These are phyloP conservation scores for Lachnellula occidentalis DNA, from an alignment of 2,329 filamentous ascomycete genomes.

Conservation along the genomic window DNA sequence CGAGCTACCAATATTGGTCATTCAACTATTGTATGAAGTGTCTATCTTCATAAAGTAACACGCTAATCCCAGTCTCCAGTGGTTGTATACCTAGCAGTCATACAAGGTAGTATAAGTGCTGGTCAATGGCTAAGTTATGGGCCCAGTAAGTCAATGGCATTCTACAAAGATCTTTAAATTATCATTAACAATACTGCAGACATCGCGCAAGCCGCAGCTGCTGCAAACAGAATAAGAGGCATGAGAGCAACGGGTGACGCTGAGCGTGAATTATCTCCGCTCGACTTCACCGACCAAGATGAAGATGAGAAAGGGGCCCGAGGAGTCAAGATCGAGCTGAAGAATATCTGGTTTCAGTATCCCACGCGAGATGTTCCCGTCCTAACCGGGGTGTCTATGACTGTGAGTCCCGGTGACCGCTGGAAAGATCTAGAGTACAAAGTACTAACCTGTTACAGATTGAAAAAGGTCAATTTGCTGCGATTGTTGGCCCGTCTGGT, in stretches of 20 bases:
- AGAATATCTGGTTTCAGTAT: slow-evolving; percentile 52
- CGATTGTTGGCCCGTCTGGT: slow-evolving; percentile 64
- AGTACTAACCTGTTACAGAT: slow-evolving; percentile 12
- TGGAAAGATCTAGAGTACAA: slow-evolving; percentile 49
- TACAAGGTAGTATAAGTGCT: slow-evolving; percentile 45
- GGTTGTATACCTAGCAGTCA: slow-evolving; percentile 46
- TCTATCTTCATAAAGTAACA: slow-evolving; percentile 50
- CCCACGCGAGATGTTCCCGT: slow-evolving; percentile 49
- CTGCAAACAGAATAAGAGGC: slow-evolving; percentile 55
- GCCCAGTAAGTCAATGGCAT: slow-evolving; percentile 27
- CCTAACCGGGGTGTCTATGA: slow-evolving; percentile 48
- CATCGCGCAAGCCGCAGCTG: slow-evolving; percentile 50
- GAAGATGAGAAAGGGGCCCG: slow-evolving; percentile 19
- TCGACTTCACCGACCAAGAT: slow-evolving; percentile 20
- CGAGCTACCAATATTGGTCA: slow-evolving; percentile 33
- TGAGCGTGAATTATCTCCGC: not conserved
- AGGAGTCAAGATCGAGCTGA: slow-evolving; percentile 30
- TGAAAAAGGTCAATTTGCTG: slow-evolving; percentile 63
- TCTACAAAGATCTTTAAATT: too few species aligned
- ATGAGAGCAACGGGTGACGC: slow-evolving; percentile 14
- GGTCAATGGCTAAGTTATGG: slow-evolving; percentile 48
- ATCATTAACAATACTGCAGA: slow-evolving; percentile 26
- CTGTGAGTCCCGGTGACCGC: slow-evolving; percentile 4
- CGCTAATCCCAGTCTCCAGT: slow-evolving; percentile 44
- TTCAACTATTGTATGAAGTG: slow-evolving; percentile 32